Base-by-base conservation (phyloP, 352 stramenopile species). In the Globisporangium paroecandrum region DNA sequence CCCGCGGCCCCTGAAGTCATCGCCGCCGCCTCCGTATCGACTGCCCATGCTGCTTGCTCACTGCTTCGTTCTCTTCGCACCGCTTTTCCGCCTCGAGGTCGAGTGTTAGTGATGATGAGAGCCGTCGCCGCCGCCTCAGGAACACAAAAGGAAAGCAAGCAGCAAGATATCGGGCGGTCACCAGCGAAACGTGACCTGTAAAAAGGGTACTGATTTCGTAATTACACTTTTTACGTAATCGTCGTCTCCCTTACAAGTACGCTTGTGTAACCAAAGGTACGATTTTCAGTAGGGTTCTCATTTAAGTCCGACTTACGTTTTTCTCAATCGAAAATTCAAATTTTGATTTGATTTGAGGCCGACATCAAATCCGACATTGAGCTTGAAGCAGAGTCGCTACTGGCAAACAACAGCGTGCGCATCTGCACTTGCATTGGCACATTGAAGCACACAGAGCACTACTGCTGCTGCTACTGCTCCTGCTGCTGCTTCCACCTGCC, bases 1-100 rank as follows among this genome's bases (percentile, higher is more conserved):
- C 25, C 76, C 80, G 38, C 83, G 81, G 4, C 85, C 82, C 20
- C 82, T 77, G 62, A 86, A 91, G 18, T 89, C 83, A 62, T 87
- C 81, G 7, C 83, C 79, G 22, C 75, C 71, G 12, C 71, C 72
- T 43, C 78, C 78, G 73, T 94, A 94, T 64, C 85, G 83, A 77
- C 82, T 94, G 61, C 83, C 79, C 76, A 79, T 87, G 22, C 15
- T 74, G 29, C 12, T 9, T 24, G 36, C 24, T 29, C 20, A 15
- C 27, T 64, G 2, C 34, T 56, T 12, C 6, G 7, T 41, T 29
- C 3, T 5, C 36, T 43, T 43, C 36, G 12, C 1, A 13, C 12
- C 36, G 12, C 36, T 43, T 43, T 43, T 15, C 25, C n/a, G 46
- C 27, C 7, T 65, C 46, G 43, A 47, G 43, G 55, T 66, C 22